Evolutionary conservation across 805 yeast species (phyloP).

Genomic region (Yarrowia sp.): DNA sequence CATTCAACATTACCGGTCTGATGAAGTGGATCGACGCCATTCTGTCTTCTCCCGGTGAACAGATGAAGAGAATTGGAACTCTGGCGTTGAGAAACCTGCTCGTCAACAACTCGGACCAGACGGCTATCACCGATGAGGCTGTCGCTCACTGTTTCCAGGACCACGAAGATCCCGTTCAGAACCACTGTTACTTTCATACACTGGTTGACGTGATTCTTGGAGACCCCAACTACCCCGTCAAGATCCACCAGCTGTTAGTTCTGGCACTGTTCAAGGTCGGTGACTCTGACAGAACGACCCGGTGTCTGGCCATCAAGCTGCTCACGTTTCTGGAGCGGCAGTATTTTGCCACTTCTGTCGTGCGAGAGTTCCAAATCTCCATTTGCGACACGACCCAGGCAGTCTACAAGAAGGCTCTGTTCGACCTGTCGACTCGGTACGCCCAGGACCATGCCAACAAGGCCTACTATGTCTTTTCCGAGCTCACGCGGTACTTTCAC

Average conservation of each 20-base stretch:
- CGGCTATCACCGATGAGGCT: conserved; percentile 54
- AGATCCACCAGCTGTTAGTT: conserved; percentile 66
- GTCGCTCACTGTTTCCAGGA: conserved; percentile 68
- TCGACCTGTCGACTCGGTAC: conserved; percentile 70
- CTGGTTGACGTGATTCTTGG: conserved; percentile 62
- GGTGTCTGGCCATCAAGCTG: conserved; percentile 71
- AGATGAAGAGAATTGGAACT: conserved; percentile 61
- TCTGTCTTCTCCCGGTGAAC: conserved; percentile 52
- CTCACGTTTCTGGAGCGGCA: conserved; percentile 62
- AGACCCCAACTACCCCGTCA: conserved; percentile 47
- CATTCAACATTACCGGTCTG: conserved; percentile 67
- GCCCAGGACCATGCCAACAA: conserved; percentile 59
- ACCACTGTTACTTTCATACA: conserved; percentile 67
- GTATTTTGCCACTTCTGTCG: conserved; percentile 51
- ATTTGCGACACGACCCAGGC: conserved; percentile 73
- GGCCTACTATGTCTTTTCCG: conserved; percentile 61
- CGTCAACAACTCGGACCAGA: conserved; percentile 52
- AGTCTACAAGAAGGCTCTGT: conserved; percentile 81
- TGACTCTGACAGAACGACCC: conserved; percentile 60
- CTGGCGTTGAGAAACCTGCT: conserved; percentile 69
- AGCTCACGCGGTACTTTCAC: conserved; percentile 65
- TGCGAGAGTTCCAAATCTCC: conserved; percentile 62
- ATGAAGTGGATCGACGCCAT: conserved; percentile 80
- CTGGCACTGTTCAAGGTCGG: conserved; percentile 78
- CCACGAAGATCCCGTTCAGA: conserved; percentile 42